A percentile compares a stretch with the other conserved stretches of the same genome.
These are phyloP conservation scores for Wakefieldia striispora DNA, from an alignment of 768 basidiomycete genomes.

Conservation along the genomic window DNA sequence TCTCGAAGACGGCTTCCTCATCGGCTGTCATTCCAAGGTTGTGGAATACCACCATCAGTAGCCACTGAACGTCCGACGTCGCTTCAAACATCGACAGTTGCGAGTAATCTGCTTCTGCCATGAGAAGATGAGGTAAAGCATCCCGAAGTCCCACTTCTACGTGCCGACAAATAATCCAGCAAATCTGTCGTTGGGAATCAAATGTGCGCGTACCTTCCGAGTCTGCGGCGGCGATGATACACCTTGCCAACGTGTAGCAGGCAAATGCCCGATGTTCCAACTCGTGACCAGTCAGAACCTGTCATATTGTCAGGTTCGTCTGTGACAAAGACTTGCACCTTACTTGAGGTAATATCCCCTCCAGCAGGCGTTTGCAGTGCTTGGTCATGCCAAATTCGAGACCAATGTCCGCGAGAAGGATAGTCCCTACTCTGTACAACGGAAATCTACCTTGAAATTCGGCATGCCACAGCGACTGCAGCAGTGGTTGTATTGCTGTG, in stretches of 20 bases:
- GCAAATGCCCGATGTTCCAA: constrained; percentile 74
- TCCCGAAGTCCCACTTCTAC: constrained; percentile 43
- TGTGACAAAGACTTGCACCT: constrained; percentile 7
- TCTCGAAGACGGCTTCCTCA: constrained; percentile 51
- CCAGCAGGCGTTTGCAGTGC: constrained; percentile 59
- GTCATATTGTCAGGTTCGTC: background rate
- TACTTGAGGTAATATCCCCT: constrained; percentile 84
- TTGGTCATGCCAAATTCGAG: constrained; percentile 76
- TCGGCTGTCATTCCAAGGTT: constrained; percentile 57
- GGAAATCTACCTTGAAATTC: constrained; percentile 72
- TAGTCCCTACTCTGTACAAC: constrained; percentile 64
- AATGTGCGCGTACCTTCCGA: constrained; percentile 38
- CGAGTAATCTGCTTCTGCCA: constrained; percentile 66
- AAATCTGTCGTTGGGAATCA: background rate
- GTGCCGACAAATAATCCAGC: constrained; percentile 14
- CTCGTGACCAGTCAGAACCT: constrained; percentile 73
- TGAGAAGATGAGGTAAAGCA: constrained; percentile 58
- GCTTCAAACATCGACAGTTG: constrained; percentile 57
- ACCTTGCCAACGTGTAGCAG: constrained; percentile 71
- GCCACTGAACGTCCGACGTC: constrained; percentile 67
- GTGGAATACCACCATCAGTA: constrained; percentile 68
- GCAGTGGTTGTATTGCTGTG: constrained; percentile 59
- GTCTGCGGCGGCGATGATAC: constrained; percentile 60
- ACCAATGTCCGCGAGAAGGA: constrained; percentile 75
- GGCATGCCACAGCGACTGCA: constrained; percentile 74